Base-by-base conservation (phyloP, 306 rosid species). In the Carpinus viminea region DNA sequence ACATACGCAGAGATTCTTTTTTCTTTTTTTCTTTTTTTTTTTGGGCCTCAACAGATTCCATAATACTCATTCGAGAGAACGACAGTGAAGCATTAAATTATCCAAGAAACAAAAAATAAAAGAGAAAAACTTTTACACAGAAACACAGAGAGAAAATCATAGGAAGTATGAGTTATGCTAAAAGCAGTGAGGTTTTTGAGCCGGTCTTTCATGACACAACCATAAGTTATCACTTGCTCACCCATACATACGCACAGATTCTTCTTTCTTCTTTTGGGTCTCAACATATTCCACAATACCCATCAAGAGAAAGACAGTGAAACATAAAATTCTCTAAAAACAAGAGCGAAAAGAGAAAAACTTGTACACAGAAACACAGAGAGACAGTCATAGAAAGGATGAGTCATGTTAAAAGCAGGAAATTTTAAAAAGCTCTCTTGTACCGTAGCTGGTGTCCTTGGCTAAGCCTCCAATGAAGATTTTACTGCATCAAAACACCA, bases 391-490 rank as follows among this genome's bases (percentile, higher is more conserved):
- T 2, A 61, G 43, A 9, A 71, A n/a, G 18, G 5, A 20, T 45
- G 20, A 34, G n/a, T 17, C 7, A 16, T 18, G 24, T 43, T 13
- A 68, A 68, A 68, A 17, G 31, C 62, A 9, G 13, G 13, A 56
- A 21, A 56, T 56, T 20, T 7, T 56, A 7, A 5, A 46, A n/a
- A 11, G 4, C 36, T 21, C 65, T 73, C 60, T 80, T 78, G 74
- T 70, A 92, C 98, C 97, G 71, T 83, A 69, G 18, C 90, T 87
- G 8, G 97, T 91, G 78, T 94, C 98, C 79, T 91, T 94, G 2
- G 97, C 97, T 83, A 94, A 85, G 13, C 98, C 98, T 78, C 98
- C 98, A 21, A 92, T 92, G 90, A 94, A 92, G 79, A 94, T 94
- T 86, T 94, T 94, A 56, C 98, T 94, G 94, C 86, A 74, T 10